Conservation (phyloP, 129 eudicot genomes). For the Flaveria robusta region DNA sequence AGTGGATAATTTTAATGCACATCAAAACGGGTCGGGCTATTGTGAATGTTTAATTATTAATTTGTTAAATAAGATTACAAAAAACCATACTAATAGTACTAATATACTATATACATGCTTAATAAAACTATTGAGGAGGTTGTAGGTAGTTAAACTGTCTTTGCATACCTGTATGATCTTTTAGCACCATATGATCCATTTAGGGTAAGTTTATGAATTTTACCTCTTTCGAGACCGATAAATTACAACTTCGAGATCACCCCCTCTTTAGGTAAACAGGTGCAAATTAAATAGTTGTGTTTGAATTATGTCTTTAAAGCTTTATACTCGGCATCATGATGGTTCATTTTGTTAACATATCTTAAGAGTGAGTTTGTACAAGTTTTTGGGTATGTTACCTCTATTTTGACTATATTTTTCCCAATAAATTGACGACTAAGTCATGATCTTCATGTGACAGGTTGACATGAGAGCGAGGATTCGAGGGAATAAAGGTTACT, state of each 20-base stretch:
- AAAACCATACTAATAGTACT: background rate
- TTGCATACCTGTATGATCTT: no score
- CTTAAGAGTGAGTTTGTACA: background rate
- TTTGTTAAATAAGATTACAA: background rate
- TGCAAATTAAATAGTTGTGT: background rate
- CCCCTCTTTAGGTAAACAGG: background rate
- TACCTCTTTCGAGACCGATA: background rate
- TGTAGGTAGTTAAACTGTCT: no score
- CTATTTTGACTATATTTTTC: background rate
- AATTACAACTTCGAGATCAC: background rate
- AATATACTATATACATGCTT: no score
- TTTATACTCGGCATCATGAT: background rate
- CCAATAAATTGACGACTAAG: background rate
- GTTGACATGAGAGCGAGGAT: slow-evolving; percentile 88
- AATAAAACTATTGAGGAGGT: no score
- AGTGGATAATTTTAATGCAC: no score
- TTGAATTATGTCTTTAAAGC: background rate
- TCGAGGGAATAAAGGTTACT: slow-evolving; percentile 82
- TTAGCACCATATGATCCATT: no score
- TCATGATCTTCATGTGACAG: slow-evolving; percentile 31
- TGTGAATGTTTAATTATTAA: background rate
- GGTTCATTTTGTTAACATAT: background rate
- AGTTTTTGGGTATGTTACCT: background rate
- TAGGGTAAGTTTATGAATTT: background rate
- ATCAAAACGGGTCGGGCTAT: background rate